Percentiles rank a stretch among this genome's conserved stretches.
Conservation (phyloP, 768 basidiomycete species). For the Leccinum barrowsii region DNA sequence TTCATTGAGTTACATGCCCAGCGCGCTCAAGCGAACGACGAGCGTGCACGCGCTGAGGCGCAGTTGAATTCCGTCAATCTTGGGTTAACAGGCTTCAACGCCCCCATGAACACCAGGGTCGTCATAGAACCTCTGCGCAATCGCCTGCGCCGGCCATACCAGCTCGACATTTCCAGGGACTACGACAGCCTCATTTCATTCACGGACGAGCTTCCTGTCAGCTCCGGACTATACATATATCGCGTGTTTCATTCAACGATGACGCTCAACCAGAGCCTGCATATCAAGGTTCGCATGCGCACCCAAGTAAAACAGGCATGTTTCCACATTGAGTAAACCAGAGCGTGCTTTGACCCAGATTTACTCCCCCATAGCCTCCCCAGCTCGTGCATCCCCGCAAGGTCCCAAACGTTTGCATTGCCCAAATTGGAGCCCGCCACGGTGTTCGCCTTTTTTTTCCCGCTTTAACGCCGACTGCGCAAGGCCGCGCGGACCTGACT, state of each 20-base stretch:
- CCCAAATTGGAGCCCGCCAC: neutral
- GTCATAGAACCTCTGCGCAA: neutral
- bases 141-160: neutral
- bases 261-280: neutral
- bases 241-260: slow-evolving; percentile 1
- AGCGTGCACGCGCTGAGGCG: neutral
- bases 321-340: neutral
- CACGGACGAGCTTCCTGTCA: slow-evolving; percentile 2
- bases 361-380: neutral
- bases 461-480: neutral
- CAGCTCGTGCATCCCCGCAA: neutral
- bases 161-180: neutral
- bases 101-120: neutral
- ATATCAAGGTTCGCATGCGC: neutral
- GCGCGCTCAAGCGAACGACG: neutral
- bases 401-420: slow-evolving; percentile 5
- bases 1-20: neutral
- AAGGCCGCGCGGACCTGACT: neutral
- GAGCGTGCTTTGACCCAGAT: neutral
- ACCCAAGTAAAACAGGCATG: neutral
- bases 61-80: neutral
- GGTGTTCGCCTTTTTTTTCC: slow-evolving; percentile 2
- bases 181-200: slow-evolving; percentile 2
- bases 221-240: neutral
- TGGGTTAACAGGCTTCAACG: neutral